Base-by-base conservation (phyloP, 2,329 filamentous ascomycete genomes). In the Onygena corvina region DNA sequence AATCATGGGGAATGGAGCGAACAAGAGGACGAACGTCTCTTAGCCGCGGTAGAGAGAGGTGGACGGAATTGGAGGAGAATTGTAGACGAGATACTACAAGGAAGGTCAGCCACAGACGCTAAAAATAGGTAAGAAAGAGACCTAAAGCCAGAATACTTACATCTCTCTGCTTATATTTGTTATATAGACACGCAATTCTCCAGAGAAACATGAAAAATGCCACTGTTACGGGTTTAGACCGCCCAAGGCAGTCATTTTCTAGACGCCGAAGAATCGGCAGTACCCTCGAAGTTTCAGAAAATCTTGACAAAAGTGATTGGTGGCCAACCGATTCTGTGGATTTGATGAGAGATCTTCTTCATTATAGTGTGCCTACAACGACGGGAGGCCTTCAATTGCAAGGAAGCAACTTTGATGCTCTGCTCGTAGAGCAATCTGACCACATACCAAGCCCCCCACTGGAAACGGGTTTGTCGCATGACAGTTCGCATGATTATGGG, bases 51-150 rank as follows among this genome's bases (percentile, higher is more conserved):
- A n/a, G 42, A 46, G 27, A 30, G 30, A 23, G 21, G 42, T 12
- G 42, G 42, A 30, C 42, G 42, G n/a, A 46, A 46, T 18, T 46
- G 42, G 42, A 46, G 42, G 18, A 46, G 20, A 5, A 46, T 46
- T 6, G 42, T 46, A 27, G 42, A 46, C n/a, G 42, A 30, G 18
- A 31, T 31, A 21, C 30, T 46, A 4, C 42, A 30, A 4, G 42
- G 30, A 20, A n/a, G 42, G 21, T 46, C 42, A 46, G 42, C 42
- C 30, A 46, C 42, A 6, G 42, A 46, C 12, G 42, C 42, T 7
- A 46, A 46, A 33, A 46, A 46, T 29, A 46, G 42, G 42, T 46
- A 20, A 33, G 42, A 31, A n/a, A 16, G 20, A 16, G 6, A 11
- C 29, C 11, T 42, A 42, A 27, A 20, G 4, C 12, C 14, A 5